Evolutionary conservation across 495 filamentous ascomycete species (phyloP).

Genomic region (Trichoderma parareesei): DNA sequence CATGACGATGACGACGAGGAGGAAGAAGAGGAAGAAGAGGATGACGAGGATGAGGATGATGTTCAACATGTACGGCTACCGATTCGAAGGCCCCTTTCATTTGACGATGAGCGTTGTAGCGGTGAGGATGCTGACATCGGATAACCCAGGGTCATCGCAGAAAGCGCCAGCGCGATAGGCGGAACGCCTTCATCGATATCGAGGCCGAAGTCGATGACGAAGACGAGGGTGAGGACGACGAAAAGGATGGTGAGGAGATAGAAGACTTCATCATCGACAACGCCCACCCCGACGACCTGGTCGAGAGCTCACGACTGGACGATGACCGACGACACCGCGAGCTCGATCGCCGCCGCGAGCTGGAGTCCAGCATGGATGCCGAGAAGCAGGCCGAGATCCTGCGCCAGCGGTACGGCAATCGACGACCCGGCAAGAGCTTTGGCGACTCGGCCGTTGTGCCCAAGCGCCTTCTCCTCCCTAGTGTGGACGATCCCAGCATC

Average conservation of each 20-base stretch:
- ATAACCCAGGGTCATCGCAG: conserved; percentile 56
- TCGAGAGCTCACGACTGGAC: conserved; percentile 67
- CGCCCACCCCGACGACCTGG: conserved; percentile 82
- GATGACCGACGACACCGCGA: conserved; percentile 92
- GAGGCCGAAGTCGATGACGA: conserved; percentile 97
- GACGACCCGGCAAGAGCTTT: conserved; percentile 36
- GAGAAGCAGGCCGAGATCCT: conserved; percentile 86
- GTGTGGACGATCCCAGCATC: conserved; percentile 90
- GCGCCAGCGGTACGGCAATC: conserved; percentile 70
- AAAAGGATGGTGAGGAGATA: conserved; percentile 79
- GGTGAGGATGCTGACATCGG: conserved; percentile 14
- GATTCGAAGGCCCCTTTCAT: background rate
- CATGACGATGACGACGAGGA: conserved; percentile 43
- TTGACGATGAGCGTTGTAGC: background rate
- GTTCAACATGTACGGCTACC: conserved; percentile 25
- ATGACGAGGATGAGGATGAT: conserved; percentile 26
- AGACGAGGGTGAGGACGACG: conserved; percentile 78
- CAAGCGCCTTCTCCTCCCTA: conserved; percentile 82
- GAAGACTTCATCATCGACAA: conserved; percentile 74
- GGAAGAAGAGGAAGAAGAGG: conserved; percentile 49
- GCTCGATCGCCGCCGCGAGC: conserved; percentile 83
- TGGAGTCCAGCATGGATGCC: conserved; percentile 76
- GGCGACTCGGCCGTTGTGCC: conserved; percentile 64
- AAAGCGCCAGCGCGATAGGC: conserved; percentile 65
- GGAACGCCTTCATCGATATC: conserved; percentile 83